Evolutionary conservation across 495 filamentous ascomycete species (phyloP), one percentile per base, ranked within the genome.

Genomic region (Podospora conica): DNA sequence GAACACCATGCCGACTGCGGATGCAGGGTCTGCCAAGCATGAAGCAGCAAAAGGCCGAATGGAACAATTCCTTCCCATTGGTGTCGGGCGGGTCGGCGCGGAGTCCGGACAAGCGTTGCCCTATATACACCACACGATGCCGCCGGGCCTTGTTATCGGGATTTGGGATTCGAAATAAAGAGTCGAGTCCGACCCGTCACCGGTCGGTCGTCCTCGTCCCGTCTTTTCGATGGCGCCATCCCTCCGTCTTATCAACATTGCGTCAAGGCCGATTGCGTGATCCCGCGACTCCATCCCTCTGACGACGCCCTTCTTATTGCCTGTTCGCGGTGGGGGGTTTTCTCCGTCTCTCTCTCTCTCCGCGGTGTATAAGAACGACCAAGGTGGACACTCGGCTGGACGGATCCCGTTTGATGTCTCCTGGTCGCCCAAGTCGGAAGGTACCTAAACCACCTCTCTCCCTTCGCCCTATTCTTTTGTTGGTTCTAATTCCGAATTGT

Each of bases 141-240:
- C n/a, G n/a, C n/a, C n/a, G n/a, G n/a, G n/a, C n/a, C n/a, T n/a
- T n/a, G n/a, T n/a, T n/a, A n/a, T n/a, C n/a, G n/a, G n/a, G n/a
- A n/a, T n/a, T n/a, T n/a, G n/a, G n/a, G n/a, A n/a, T n/a, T n/a
- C n/a, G n/a, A n/a, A 48, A 61, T 61, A 55, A 66, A 66, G 58
- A 27, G 3, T 29, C n/a, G 12, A 25, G 24, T 55, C 24, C 9
- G 57, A 28, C 33, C n/a, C n/a, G n/a, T n/a, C 48, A 24, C 62
- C 63, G 48, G 12, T 62, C n/a, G 56, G 60, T 63, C 68, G 67
- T 61, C n/a, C n/a, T 70, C 73, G 72, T 75, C 73, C 73, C 73
- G 71, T 67, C 63, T 66, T 28, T 55, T 69, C 53, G 64, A 75
- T 75, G 65, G 70, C 70, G 69, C 73, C 65, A 75, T 75, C 61